Conservation (phyloP, 2,329 filamentous ascomycete genomes). For the Hortaea sp. region DNA sequence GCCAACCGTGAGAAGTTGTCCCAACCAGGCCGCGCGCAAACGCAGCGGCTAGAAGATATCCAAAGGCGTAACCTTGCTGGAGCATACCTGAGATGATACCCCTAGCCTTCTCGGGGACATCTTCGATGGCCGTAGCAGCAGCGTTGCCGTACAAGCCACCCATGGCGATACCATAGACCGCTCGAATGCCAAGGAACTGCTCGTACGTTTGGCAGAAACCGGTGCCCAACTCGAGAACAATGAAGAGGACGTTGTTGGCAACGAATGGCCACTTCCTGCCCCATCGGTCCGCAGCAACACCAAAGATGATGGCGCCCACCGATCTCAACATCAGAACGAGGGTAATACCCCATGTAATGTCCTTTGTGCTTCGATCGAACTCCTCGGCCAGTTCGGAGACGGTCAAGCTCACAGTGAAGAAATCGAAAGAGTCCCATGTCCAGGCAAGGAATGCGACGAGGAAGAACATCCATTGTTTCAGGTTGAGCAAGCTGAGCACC, state of each 20-base stretch:
- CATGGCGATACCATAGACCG: slow-evolving; percentile 56
- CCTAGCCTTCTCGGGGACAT: slow-evolving; percentile 48
- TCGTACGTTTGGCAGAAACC: slow-evolving; percentile 50
- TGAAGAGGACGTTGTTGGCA: slow-evolving; percentile 51
- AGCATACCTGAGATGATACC: slow-evolving; percentile 53
- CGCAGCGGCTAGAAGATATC: slow-evolving; percentile 46
- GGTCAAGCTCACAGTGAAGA: slow-evolving; percentile 52
- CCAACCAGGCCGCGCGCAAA: slow-evolving; percentile 51
- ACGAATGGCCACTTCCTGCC: slow-evolving; percentile 41
- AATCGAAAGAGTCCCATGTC: slow-evolving; percentile 49
- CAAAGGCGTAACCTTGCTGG: slow-evolving; percentile 55
- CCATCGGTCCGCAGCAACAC: slow-evolving; percentile 27
- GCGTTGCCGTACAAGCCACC: slow-evolving; percentile 53
- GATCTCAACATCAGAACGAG: slow-evolving; percentile 52
- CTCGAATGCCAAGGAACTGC: slow-evolving; percentile 49
- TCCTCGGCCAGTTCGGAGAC: slow-evolving; percentile 42
- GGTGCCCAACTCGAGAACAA: slow-evolving; percentile 50
- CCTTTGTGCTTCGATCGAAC: slow-evolving; percentile 45
- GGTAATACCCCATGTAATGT: slow-evolving; percentile 51
- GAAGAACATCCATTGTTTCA: slow-evolving; percentile 51
- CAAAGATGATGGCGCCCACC: slow-evolving; percentile 49
- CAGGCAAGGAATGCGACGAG: slow-evolving; percentile 38
- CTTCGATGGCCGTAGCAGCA: slow-evolving; percentile 52
- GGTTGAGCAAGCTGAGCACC: slow-evolving; percentile 40
- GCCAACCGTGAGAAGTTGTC: slow-evolving; percentile 71